Evolutionary conservation across 1,284 basidiomycete species (phyloP), one percentile per base, ranked within the genome.

Genomic region (Papiliotrema nemorosa): DNA sequence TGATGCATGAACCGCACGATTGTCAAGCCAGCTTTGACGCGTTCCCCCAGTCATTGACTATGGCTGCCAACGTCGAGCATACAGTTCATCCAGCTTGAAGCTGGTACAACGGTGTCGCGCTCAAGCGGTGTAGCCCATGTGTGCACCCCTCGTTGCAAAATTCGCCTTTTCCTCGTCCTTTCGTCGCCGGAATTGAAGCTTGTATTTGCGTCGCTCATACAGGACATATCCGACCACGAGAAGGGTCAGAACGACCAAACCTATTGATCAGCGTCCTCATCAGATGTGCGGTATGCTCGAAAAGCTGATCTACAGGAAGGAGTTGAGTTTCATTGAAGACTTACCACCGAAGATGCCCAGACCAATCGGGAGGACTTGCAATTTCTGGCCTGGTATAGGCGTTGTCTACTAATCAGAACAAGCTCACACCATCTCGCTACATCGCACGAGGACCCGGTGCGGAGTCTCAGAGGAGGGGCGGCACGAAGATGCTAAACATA

Each of bases 331-430:
- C n/a, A n/a, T n/a, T n/a, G n/a, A n/a, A n/a, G 35, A 52, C 58
- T 51, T 21, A 60, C 63, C 63, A 26, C 58, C 60, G 26, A 64
- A 57, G 12, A 64, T 44, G 20, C 63, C 63, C 10, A 64, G 50
- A 27, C 63, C 63, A 36, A 64, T 64, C 6, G 63, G 60, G 7
- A 62, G 55, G 25, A 64, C 63, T 50, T 58, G 49, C 2, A 64
- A 25, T 33, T 59, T 49, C 41, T 53, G 54, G 14, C 63, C 63
- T 2, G 63, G 63, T 35, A 57, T 60, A 16, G 44, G 34, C n/a
- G 22, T 29, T 18, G 21, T 43, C 45, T 25, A 40, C 49, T 16
- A n/a, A n/a, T n/a, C n/a, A n/a, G n/a, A n/a, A n/a, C n/a, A n/a
- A n/a, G n/a, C n/a, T n/a, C n/a, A n/a, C n/a, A n/a, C n/a, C n/a